These are phyloP conservation scores for Pulveroboletus sp. DNA, from an alignment of 768 basidiomycete genomes.

Conservation along the genomic window DNA sequence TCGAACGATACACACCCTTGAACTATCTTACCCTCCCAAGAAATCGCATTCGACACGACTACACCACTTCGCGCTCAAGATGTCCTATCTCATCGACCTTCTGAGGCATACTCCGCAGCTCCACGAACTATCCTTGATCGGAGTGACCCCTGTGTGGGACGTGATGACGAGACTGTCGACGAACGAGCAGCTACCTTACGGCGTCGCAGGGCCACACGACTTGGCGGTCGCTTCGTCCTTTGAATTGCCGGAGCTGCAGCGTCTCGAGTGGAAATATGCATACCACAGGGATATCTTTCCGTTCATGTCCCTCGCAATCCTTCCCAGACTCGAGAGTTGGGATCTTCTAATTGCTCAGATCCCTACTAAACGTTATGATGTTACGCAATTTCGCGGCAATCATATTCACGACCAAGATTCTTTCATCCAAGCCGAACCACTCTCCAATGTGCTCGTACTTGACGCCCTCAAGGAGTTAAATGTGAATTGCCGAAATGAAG, in stretches of 20 bases:
- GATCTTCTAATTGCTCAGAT: conserved; percentile 42
- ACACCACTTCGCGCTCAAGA: conserved; percentile 34
- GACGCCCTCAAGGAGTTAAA: conserved; percentile 39
- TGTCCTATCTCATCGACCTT: conserved; percentile 39
- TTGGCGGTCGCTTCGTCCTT: conserved; percentile 20
- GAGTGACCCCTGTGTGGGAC: conserved; percentile 42
- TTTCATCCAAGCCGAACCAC: conserved; percentile 27
- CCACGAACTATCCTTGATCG: conserved; percentile 40
- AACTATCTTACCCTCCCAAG: conserved; percentile 39
- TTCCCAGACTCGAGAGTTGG: conserved; percentile 41
- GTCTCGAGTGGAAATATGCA: conserved; percentile 48
- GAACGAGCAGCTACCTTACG: conserved; percentile 10
- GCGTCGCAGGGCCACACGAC: conserved; percentile 4
- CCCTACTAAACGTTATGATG: conserved; percentile 27
- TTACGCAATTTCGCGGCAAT: conserved; percentile 29
- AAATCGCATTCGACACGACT: conserved; percentile 14
- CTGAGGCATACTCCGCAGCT: conserved; percentile 38
- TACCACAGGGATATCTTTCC: conserved; percentile 39
- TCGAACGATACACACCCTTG: conserved; percentile 38
- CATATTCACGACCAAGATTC: conserved; percentile 28
- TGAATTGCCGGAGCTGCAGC: conserved; percentile 37
- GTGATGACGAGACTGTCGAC: conserved; percentile 12
- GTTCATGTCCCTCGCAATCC: conserved; percentile 39
- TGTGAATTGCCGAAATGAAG: conserved; percentile 40
- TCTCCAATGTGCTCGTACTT: conserved; percentile 27